Evolutionary conservation across 345 rosid genomes (phyloP), one percentile per base, ranked within the genome.

Genomic region (Rhodamnia rubescens): DNA sequence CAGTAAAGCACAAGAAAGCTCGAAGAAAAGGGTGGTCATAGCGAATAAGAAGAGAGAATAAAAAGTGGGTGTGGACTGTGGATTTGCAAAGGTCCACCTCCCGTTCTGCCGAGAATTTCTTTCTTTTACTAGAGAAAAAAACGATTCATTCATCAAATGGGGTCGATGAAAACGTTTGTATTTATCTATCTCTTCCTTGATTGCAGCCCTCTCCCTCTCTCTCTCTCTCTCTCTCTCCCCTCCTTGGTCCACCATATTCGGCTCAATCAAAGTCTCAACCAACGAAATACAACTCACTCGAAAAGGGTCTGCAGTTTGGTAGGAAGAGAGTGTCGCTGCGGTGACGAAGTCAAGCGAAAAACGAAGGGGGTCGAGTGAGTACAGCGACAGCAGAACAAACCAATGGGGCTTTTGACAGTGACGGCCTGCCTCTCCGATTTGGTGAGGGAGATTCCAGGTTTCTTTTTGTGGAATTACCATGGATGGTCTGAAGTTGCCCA

Each of bases 1-100:
- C 5, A 88, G 96, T 92, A 85, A 87, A 92, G 89, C 75, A 87
- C 93, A 93, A 90, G 96, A 82, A 90, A 90, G 36, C 51, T 40
- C 74, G 51, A 55, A 82, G 56, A 75, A 27, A 49, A 74, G 50
- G 80, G 24, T 22, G 47, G 86, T 53, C 61, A 53, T 13, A 53
- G 54, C 32, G 10, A 82, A 81, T 56, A 18, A 57, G 84, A 55
- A 55, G 85, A 24, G 58, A 86, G 85, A 88, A 87, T 82, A 87
- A 82, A 84, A 89, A 82, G 90, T 87, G 11, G 92, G 90, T 91
- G 87, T 61, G 81, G 86, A 85, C 26, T 87, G 87, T 27, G 83
- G 54, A 89, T 53, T 59, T 51, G 40, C 32, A 50, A 81, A 85
- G 95, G 90, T 89, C 94, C 92, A 90, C 84, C 29, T 52, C 86